Evolutionary conservation across 768 basidiomycete species (phyloP).

Genomic region (Collybiopsis confluens): DNA sequence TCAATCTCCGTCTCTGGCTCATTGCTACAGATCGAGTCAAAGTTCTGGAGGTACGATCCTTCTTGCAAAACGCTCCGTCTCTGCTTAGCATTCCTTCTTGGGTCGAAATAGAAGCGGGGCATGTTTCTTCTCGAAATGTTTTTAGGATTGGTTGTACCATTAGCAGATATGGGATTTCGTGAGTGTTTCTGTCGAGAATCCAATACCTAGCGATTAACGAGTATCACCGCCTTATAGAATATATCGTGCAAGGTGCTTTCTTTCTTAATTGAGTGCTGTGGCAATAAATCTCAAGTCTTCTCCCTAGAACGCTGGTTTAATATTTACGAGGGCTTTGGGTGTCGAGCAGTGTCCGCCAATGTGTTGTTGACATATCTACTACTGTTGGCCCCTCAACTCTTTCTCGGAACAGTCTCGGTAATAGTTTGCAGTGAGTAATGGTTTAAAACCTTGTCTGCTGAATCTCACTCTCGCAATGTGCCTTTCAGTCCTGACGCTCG

Average conservation of each 20-base stretch:
- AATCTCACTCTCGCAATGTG: background rate
- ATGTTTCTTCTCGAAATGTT: background rate
- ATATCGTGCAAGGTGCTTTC: constrained; percentile 6
- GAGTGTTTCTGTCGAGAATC: background rate
- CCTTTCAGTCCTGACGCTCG: background rate
- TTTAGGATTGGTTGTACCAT: constrained; percentile 1
- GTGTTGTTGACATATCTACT: constrained; percentile 4
- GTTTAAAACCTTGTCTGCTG: background rate
- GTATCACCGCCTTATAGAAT: background rate
- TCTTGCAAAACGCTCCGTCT: background rate
- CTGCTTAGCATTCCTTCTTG: background rate
- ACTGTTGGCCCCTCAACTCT: constrained; percentile 2
- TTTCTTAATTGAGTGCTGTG: background rate
- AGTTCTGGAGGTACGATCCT: background rate
- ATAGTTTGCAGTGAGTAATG: background rate
- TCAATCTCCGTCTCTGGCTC: constrained; percentile 5
- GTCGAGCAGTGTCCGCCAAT: constrained; percentile 1
- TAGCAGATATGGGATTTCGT: constrained; percentile 5
- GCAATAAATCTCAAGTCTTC: background rate
- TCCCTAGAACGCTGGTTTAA: constrained; percentile 5
- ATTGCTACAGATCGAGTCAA: constrained; percentile 4
- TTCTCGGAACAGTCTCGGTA: background rate
- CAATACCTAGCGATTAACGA: background rate
- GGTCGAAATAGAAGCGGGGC: background rate
- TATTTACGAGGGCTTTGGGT: constrained; percentile 7